Base-by-base conservation (phyloP, 768 basidiomycete species). In the Mycena crocata region DNA sequence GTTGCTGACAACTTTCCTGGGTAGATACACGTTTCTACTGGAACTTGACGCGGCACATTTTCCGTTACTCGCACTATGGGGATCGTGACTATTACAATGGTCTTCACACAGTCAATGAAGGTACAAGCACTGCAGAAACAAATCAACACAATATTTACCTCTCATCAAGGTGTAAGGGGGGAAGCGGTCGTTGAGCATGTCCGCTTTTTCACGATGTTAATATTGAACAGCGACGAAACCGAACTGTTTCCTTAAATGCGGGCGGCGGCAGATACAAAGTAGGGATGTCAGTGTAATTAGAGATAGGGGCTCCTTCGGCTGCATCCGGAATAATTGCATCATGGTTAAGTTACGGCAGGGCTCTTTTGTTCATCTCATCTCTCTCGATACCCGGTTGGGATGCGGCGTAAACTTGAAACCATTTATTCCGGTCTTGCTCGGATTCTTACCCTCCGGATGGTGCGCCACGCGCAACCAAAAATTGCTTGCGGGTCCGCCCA, bases 71-170 rank as follows among this genome's bases (percentile, higher is more conserved):
- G 7, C 81, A 82, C 67, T 58, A 67, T 19, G 68, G 49, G 3
- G 72, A 72, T 30, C 69, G 59, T 34, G 71, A 70, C 45, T 51
- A 64, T 30, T 67, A 61, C 44, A 69, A 48, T 17, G 79, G 76
- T 45, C 70, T 82, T 19, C 86, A 87, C 71, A 86, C 87, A 7
- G 77, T 86, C 10, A 80, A 87, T 57, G 87, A 87, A 78, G 82
- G 86, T 85, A 63, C 60, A 77, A 50, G 14, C 77, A 82, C 81
- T 67, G 19, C 23, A 35, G 9, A 17, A 13, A 24, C 14, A 31
- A 49, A 24, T 13, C 9, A 32, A 34, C 74, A 64, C 37, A 78
- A 82, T 28, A 10, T 26, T 51, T 39, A 60, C 5, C 19, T 12
- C 31, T 42, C n/a, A 2, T 24, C 5, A 19, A 72, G 79, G 72